A percentile compares a stretch with the other conserved stretches of the same genome.
These are phyloP conservation scores for Azolla pinnata DNA, from an alignment of 75 land plant species.

Conservation along the genomic window DNA sequence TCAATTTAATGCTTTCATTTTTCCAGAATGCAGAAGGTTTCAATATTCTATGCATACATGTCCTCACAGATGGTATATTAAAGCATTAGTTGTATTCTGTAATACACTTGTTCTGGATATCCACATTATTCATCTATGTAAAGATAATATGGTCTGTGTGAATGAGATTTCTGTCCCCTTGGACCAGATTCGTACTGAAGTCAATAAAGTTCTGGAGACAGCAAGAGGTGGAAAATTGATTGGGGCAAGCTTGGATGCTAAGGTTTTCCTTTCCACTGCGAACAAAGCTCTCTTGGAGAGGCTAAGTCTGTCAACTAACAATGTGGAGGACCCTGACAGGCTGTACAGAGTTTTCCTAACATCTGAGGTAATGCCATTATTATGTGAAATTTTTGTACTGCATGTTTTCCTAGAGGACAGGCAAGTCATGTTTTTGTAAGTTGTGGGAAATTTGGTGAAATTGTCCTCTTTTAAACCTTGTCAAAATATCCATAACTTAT, in stretches of 20 bases:
- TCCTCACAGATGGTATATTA: too few species aligned
- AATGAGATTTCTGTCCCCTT: too few species aligned
- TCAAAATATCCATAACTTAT: neutral
- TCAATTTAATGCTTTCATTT: too few species aligned
- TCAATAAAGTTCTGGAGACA: slow-evolving; percentile 71
- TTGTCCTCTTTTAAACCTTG: neutral
- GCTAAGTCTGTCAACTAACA: slow-evolving; percentile 36
- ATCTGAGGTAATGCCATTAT: slow-evolving; percentile 51
- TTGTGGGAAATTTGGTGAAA: neutral
- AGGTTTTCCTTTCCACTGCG: slow-evolving; percentile 53
- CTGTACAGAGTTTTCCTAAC: slow-evolving; percentile 75
- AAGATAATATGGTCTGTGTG: too few species aligned
- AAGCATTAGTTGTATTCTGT: too few species aligned
- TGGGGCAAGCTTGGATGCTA: slow-evolving; percentile 94
- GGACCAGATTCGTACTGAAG: slow-evolving; percentile 83
- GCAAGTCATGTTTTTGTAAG: neutral
- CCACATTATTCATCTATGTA: too few species aligned
- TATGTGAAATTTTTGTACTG: too few species aligned
- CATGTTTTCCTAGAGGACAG: neutral
- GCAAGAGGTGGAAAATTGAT: slow-evolving; percentile 74
- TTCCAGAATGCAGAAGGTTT: too few species aligned
- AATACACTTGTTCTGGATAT: too few species aligned
- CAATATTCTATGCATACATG: too few species aligned
- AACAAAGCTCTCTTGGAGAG: slow-evolving; percentile 23
- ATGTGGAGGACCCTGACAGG: slow-evolving; percentile 58